phyloP scores from a whole-genome alignment of 2,329 filamentous ascomycete genomes.

The Exophiala phaeomuriformis region DNA sequence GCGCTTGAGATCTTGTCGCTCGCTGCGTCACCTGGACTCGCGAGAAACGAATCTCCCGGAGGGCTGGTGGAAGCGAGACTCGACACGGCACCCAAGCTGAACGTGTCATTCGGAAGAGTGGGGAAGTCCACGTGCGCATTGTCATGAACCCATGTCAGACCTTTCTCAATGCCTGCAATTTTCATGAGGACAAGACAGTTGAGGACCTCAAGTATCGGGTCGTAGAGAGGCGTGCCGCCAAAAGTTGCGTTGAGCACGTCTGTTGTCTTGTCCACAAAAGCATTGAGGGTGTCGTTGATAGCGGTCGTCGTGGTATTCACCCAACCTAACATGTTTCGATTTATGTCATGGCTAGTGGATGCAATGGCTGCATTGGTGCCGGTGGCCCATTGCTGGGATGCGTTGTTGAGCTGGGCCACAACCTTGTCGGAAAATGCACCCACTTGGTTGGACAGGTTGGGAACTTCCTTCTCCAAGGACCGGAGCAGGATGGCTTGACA shows the following conservation, averaged over 20 bases:
- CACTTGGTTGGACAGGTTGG: conserved; percentile 65
- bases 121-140: conserved; percentile 79
- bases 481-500: conserved; percentile 75
- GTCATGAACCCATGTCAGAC: conserved; percentile 87
- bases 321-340: conserved; percentile 77
- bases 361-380: conserved; percentile 67
- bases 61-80: conserved; percentile 46
- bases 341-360: conserved; percentile 62
- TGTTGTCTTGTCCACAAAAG: conserved; percentile 71
- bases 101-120: conserved; percentile 67
- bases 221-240: conserved; percentile 70
- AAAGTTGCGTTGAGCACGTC: conserved; percentile 69
- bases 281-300: conserved; percentile 77
- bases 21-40: conserved; percentile 64
- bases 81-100: conserved; percentile 67
- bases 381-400: conserved; percentile 68
- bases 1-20: conserved; percentile 75
- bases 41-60: conserved; percentile 61
- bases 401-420: conserved; percentile 61
- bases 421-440: conserved; percentile 73
- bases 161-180: conserved; percentile 73
- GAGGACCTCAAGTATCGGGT: conserved; percentile 70
- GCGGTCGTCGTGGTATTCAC: conserved; percentile 75
- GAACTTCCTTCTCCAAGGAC: conserved; percentile 66
- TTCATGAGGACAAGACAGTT: conserved; percentile 85